Conservation (phyloP, 495 filamentous ascomycete genomes). For the Lepidopterella palustris region DNA sequence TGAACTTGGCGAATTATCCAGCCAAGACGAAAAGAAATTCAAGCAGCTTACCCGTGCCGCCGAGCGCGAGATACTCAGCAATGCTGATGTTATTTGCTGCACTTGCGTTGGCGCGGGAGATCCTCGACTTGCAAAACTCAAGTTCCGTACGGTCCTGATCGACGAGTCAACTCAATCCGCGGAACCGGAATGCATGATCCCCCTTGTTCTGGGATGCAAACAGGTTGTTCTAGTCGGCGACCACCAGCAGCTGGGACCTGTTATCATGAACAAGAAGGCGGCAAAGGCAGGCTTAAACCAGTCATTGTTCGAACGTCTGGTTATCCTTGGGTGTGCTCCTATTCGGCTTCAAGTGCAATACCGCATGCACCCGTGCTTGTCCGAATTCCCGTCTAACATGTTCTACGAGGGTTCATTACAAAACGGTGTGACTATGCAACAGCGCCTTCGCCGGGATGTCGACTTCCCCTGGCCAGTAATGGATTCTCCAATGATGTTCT, state of each 20-base stretch:
- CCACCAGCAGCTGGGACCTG: conserved; percentile 95
- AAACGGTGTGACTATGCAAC: conserved; percentile 88
- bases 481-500: conserved; percentile 99
- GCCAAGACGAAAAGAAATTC: conserved; percentile 96
- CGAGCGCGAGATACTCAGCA: conserved; percentile 90
- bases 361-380: conserved; percentile 98
- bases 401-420: conserved; percentile 98
- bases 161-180: conserved; percentile 99
- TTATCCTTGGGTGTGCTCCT: conserved; percentile 84
- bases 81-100: conserved; percentile 98
- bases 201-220: conserved; percentile 93
- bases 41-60: conserved; percentile 90
- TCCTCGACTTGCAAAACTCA: conserved; percentile 88
- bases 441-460: conserved; percentile 84
- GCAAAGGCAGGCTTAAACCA: conserved; percentile 97
- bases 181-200: conserved; percentile 99
- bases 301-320: conserved; percentile 92
- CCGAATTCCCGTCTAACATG: conserved; percentile 98
- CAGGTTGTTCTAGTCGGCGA: conserved; percentile 97
- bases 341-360: conserved; percentile 97
- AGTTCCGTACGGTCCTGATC: conserved; percentile 96
- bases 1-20: conserved; percentile 86
- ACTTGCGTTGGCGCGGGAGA: conserved; percentile 98
- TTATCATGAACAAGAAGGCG: conserved; percentile 99
- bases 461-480: conserved; percentile 97